Evolutionary conservation across 2,329 filamentous ascomycete genomes (phyloP).

Genomic region (Fusarium burgessii): DNA sequence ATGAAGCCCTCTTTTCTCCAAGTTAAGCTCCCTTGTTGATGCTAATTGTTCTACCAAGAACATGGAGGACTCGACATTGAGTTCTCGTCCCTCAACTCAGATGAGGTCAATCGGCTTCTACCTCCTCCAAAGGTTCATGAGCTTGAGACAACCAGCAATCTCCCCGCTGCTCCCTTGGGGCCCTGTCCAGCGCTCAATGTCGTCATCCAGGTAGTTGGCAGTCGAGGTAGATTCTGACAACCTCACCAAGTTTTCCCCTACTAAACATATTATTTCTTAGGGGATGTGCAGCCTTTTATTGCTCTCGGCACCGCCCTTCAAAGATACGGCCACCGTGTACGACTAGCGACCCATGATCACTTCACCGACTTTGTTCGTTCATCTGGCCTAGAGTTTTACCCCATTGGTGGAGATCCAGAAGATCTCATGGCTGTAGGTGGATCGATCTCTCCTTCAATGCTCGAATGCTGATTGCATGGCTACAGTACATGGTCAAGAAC

Average conservation of each 20-base stretch:
- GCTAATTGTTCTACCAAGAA: not conserved
- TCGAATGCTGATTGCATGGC: rapidly evolving
- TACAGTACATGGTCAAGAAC: conserved; percentile 7
- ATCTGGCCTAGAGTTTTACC: conserved; percentile 15
- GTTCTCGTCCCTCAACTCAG: not conserved
- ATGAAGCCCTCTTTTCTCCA: not conserved
- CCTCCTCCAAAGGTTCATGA: not conserved
- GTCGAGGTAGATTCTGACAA: not conserved
- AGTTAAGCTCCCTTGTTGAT: not conserved
- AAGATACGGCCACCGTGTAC: conserved; percentile 23
- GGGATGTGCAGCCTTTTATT: conserved; percentile 31
- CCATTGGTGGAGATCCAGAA: conserved; percentile 24
- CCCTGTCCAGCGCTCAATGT: conserved; percentile 6
- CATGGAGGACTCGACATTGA: not conserved
- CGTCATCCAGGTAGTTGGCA: conserved; percentile 33
- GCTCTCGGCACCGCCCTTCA: conserved; percentile 20
- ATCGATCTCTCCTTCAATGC: rapidly evolving
- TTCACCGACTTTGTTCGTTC: conserved; percentile 15
- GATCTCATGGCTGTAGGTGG: conserved; percentile 22
- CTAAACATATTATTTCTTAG: not conserved
- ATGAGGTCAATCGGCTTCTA: conserved; percentile 1
- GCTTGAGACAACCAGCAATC: rapidly evolving
- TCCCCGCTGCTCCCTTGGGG: not conserved
- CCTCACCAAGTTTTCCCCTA: rapidly evolving
- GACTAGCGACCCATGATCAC: conserved; percentile 23